A percentile compares a stretch with the other conserved stretches of the same genome.
Evolutionary conservation across 495 filamentous ascomycete genomes (phyloP).

Genomic region (Xylaria intraflava): DNA sequence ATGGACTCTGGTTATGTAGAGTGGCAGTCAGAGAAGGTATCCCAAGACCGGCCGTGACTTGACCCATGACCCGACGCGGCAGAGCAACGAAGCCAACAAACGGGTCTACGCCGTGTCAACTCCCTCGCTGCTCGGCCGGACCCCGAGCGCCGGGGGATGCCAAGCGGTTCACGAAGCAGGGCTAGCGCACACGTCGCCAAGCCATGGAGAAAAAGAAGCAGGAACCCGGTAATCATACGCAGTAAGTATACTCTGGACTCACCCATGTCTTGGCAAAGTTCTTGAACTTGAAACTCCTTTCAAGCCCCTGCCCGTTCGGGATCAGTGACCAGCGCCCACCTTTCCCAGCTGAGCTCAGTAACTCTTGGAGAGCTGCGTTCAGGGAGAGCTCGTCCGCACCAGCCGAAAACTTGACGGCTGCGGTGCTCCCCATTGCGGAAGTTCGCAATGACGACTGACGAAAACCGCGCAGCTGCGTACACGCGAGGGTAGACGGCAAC

Average conservation of each 20-base stretch:
- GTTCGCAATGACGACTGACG: slow-evolving; percentile 8
- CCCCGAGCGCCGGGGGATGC: too few species aligned
- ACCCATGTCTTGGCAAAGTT: slow-evolving; percentile 59
- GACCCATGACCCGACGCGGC: too few species aligned
- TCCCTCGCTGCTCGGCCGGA: too few species aligned
- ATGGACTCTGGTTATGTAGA: too few species aligned
- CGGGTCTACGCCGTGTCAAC: too few species aligned
- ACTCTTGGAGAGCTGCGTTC: slow-evolving; percentile 13
- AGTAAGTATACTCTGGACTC: slow-evolving; percentile 25
- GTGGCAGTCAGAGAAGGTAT: too few species aligned
- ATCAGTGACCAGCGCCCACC: slow-evolving; percentile 48
- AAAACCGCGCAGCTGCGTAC: not conserved
- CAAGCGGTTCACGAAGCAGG: not conserved
- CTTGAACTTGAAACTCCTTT: slow-evolving; percentile 56
- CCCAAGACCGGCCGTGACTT: too few species aligned
- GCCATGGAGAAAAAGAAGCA: slow-evolving; percentile 6
- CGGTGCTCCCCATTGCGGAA: slow-evolving; percentile 2
- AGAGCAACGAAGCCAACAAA: too few species aligned
- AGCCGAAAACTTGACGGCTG: slow-evolving; percentile 21
- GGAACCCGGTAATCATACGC: not conserved
- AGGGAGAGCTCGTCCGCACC: slow-evolving; percentile 25
- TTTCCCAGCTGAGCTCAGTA: slow-evolving; percentile 23
- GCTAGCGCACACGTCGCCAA: not conserved
- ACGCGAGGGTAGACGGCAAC: not conserved
- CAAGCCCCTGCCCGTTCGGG: slow-evolving; percentile 45